Evolutionary conservation across 106 monocot species (phyloP).

Genomic region (Triglochin maritima): DNA sequence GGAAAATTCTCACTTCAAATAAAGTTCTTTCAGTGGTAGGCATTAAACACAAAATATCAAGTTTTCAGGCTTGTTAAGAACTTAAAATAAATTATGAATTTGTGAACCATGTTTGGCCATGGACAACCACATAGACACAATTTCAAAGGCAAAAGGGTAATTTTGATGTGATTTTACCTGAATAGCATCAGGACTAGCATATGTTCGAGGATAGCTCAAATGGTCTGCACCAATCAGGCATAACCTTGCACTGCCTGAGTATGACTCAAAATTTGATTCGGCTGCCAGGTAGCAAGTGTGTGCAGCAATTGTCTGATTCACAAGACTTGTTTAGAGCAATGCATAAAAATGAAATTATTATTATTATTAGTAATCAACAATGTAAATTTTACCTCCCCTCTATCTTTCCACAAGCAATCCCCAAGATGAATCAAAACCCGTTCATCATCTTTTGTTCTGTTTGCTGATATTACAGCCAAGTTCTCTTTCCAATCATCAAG

Average conservation of each 20-base stretch:
- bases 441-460: slow-evolving; percentile 91
- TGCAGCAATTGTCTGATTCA: slow-evolving; percentile 65
- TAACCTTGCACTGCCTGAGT: slow-evolving; percentile 68
- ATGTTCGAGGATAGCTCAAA: slow-evolving; percentile 86
- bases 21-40: no score
- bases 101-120: no score
- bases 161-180: slow-evolving; percentile 37
- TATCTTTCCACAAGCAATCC: slow-evolving; percentile 91
- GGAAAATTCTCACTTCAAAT: no score
- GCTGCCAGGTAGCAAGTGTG: slow-evolving; percentile 93
- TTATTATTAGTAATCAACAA: no score
- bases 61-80: no score
- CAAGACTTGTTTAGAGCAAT: background rate
- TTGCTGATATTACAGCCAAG: slow-evolving; percentile 83
- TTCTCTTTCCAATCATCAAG: slow-evolving; percentile 97
- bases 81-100: no score
- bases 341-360: no score
- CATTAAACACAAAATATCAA: no score
- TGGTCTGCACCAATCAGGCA: slow-evolving; percentile 97
- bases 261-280: slow-evolving; percentile 73
- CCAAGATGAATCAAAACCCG: slow-evolving; percentile 91
- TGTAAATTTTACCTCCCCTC: slow-evolving; percentile 44
- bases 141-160: no score
- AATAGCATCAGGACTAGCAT: slow-evolving; percentile 80
- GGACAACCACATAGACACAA: no score